Percentiles rank a stretch among this genome's conserved stretches.
phyloP scores from a whole-genome alignment of 139 green algal species.

The Chlorella sp. region DNA sequence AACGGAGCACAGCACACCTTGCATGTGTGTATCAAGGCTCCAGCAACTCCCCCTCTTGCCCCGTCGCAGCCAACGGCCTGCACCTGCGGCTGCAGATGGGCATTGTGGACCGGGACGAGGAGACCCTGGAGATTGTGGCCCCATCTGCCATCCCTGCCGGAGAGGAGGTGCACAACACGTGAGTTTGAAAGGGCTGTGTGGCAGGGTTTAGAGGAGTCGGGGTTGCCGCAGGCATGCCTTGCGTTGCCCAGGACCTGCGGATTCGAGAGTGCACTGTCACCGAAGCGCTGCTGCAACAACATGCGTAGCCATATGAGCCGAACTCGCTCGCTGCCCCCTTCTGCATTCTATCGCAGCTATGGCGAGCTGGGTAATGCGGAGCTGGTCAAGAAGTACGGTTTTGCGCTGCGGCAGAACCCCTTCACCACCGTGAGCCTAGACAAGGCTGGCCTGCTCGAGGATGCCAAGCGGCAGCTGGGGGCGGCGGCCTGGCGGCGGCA shows the following conservation, averaged over 20 bases:
- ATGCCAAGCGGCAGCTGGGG: slow-evolving; percentile 14
- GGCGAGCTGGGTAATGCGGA: slow-evolving; percentile 69
- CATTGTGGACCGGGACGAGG: slow-evolving; percentile 56
- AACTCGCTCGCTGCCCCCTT: too few relatives aligned
- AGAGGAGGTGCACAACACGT: slow-evolving; percentile 75
- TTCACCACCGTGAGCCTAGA: slow-evolving; percentile 52
- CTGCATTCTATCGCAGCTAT: slow-evolving; percentile 12
- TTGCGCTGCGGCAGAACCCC: slow-evolving; percentile 65
- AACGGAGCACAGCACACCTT: too few relatives aligned
- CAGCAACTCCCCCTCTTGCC: neutral
- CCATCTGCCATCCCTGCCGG: slow-evolving; percentile 55
- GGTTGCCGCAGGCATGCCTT: too few relatives aligned
- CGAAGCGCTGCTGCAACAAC: too few relatives aligned
- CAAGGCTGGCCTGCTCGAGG: slow-evolving; percentile 40
- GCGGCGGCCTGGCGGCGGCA: neutral
- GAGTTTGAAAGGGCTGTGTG: neutral
- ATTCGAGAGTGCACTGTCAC: too few relatives aligned
- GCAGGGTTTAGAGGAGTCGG: too few relatives aligned
- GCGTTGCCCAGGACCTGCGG: too few relatives aligned
- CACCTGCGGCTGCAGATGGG: slow-evolving; percentile 77
- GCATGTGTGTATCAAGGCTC: too few relatives aligned
- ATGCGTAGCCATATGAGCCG: too few relatives aligned
- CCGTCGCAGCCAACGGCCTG: slow-evolving; percentile 40
- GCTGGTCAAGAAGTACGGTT: slow-evolving; percentile 76
- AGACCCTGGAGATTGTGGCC: slow-evolving; percentile 73